Conservation (phyloP, 1,139 yeast genomes). For the Geotrichum histeridarum region DNA sequence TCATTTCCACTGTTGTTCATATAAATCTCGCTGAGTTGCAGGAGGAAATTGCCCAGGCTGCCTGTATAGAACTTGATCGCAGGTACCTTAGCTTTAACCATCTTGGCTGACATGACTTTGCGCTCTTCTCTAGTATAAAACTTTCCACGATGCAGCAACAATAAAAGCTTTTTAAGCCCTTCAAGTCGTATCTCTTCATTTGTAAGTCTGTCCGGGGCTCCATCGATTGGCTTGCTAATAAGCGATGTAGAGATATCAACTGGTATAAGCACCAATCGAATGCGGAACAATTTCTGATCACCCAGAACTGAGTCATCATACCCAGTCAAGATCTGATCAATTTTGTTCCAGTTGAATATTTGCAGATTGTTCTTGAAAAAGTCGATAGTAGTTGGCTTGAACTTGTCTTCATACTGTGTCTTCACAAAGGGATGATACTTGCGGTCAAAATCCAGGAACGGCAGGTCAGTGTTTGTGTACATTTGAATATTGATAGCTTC, state of each 20-base stretch:
- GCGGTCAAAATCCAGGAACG: conserved; percentile 19
- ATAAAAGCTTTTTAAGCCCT: conserved; percentile 71
- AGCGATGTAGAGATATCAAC: conserved; percentile 50
- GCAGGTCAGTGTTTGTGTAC: conserved; percentile 41
- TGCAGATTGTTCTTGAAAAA: conserved; percentile 52
- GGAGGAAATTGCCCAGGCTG: conserved; percentile 62
- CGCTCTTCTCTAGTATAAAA: conserved; percentile 46
- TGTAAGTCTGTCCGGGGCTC: conserved; percentile 50
- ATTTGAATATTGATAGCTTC: conserved; percentile 66
- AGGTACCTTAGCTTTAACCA: conserved; percentile 53
- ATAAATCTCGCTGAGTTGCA: conserved; percentile 39
- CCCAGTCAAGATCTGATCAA: conserved; percentile 88
- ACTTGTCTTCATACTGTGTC: conserved; percentile 73
- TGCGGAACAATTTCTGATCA: conserved; percentile 55
- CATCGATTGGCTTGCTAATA: conserved; percentile 7
- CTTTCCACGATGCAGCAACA: conserved; percentile 58
- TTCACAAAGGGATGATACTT: conserved; percentile 51
- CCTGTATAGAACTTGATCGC: conserved; percentile 89
- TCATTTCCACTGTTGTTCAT: conserved; percentile 19
- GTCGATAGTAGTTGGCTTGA: conserved; percentile 50
- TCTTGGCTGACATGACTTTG: conserved; percentile 33
- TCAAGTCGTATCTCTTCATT: conserved; percentile 85
- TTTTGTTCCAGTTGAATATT: conserved; percentile 78
- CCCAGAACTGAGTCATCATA: conserved; percentile 64
- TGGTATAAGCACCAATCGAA: conserved; percentile 79